These are phyloP conservation scores for Arthroderma sp. DNA, from an alignment of 2,329 filamentous ascomycete genomes.

Conservation along the genomic window DNA sequence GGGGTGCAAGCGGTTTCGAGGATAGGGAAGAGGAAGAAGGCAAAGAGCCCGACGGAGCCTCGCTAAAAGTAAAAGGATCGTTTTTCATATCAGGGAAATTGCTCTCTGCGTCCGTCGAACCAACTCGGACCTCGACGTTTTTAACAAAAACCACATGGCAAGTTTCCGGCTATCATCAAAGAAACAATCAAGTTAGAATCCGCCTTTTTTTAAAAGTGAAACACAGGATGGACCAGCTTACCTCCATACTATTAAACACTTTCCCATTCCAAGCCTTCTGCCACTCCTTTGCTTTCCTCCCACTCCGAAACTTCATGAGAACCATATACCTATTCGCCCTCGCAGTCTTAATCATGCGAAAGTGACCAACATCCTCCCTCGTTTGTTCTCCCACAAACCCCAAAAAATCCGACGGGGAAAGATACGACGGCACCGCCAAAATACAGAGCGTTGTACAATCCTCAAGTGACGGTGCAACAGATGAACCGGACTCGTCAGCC, in stretches of 20 bases:
- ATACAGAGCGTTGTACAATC: conserved; percentile 85
- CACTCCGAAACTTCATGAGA: conserved; percentile 79
- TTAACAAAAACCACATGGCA: conserved; percentile 93
- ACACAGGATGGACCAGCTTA: conserved; percentile 28
- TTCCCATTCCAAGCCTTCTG: conserved; percentile 81
- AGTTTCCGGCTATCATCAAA: conserved; percentile 56
- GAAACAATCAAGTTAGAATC: conserved; percentile 5
- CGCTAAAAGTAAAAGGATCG: conserved; percentile 44
- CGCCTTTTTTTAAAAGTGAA: background rate
- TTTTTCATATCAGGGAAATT: conserved; percentile 50
- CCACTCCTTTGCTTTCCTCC: conserved; percentile 63
- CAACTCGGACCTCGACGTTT: conserved; percentile 57
- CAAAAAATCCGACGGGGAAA: conserved; percentile 79
- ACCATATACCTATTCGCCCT: conserved; percentile 87
- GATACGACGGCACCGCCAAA: conserved; percentile 84
- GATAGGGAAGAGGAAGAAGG: conserved; percentile 34
- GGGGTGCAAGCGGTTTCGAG: conserved; percentile 52
- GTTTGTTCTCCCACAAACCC: conserved; percentile 85
- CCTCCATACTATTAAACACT: conserved; percentile 83
- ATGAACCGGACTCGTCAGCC: too few species aligned
- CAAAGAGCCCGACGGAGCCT: conserved; percentile 21
- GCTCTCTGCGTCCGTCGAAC: conserved; percentile 25
- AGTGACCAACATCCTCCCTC: conserved; percentile 76
- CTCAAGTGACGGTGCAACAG: conserved; percentile 19
- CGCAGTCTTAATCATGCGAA: conserved; percentile 83